Base-by-base conservation (phyloP, 441 rosid species). In the Croton setiger region DNA sequence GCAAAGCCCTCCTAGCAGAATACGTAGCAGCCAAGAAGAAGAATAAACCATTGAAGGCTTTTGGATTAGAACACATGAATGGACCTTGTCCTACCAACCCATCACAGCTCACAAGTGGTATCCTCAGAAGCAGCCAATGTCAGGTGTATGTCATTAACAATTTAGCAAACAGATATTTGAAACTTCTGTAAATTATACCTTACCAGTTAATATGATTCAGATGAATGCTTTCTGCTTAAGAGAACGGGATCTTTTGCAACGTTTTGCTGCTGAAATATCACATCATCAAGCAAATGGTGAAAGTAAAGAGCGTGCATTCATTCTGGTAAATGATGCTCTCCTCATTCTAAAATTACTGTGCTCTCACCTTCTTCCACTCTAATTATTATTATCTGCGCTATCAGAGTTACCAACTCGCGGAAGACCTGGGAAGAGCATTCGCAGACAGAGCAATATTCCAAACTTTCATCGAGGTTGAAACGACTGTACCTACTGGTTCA, bases 61-160 rank as follows among this genome's bases (percentile, higher is more conserved):
- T 90, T 74, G 96, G 97, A 58, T 77, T 94, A 69, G 98, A 88
- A 75, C 96, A 94, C 78, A 85, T 92, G 94, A 92, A 92, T 66
- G 78, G 72, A 60, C 80, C 94, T 64, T 74, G 79, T 63, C 91
- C 94, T 21, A 70, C 80, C 15, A 74, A 92, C 70, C 97, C 93
- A 10, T 75, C 90, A 64, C 84, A 85, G 78, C 86, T 94, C 66
- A 77, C 91, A 62, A 86, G 87, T 48, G 72, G 86, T 31, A 76
- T 82, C 21, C 96, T 94, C 77, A 83, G 91, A 66, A 79, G 86
- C 82, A 82, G 63, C 77, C 85, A 81, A 64, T 92, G 90, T 77
- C 98, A 92, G 92, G 96, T 90, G 59, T 39, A 36, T 44, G 33
- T 59, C 37, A 13, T 56, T 62, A 60, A 23, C 60, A 60, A 33